These are phyloP conservation scores for Calonectria pauciramosa DNA, from an alignment of 2,329 filamentous ascomycete genomes.

Conservation along the genomic window DNA sequence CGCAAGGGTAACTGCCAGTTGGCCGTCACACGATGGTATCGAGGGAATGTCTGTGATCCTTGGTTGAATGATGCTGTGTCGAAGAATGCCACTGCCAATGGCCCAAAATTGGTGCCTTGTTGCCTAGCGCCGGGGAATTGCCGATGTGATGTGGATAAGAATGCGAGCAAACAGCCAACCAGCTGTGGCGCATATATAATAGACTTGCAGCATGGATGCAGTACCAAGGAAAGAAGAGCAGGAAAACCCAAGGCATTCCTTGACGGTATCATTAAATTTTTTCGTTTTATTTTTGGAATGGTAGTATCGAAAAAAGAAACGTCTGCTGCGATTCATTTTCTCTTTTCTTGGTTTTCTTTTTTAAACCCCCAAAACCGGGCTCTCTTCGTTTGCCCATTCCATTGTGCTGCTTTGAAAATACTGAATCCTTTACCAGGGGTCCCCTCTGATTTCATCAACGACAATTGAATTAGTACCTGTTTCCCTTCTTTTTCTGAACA, in stretches of 20 bases:
- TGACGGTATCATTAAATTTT: background rate
- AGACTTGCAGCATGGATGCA: background rate
- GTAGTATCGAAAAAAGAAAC: background rate
- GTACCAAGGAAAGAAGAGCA: background rate
- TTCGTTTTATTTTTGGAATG: background rate
- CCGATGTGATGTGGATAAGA: slow-evolving; percentile 22
- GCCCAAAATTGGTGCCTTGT: slow-evolving; percentile 38
- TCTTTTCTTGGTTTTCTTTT: background rate
- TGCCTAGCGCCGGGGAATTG: slow-evolving; percentile 39
- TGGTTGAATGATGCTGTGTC: slow-evolving; percentile 26
- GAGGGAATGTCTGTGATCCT: slow-evolving; percentile 26
- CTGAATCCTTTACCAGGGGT: background rate
- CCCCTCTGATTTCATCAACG: background rate
- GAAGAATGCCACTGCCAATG: slow-evolving; percentile 37
- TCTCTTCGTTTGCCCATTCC: background rate
- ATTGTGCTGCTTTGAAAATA: background rate
- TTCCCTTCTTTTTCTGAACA: no score
- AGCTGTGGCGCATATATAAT: background rate
- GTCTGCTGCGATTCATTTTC: background rate
- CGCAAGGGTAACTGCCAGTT: slow-evolving; percentile 28
- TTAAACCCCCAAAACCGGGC: background rate
- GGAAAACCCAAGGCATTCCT: background rate
- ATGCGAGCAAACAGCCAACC: background rate
- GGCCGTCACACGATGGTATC: slow-evolving; percentile 31
- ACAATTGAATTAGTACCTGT: background rate